Base-by-base conservation (phyloP, 2,329 filamentous ascomycete genomes). In the Sordariomycetes sp. region DNA sequence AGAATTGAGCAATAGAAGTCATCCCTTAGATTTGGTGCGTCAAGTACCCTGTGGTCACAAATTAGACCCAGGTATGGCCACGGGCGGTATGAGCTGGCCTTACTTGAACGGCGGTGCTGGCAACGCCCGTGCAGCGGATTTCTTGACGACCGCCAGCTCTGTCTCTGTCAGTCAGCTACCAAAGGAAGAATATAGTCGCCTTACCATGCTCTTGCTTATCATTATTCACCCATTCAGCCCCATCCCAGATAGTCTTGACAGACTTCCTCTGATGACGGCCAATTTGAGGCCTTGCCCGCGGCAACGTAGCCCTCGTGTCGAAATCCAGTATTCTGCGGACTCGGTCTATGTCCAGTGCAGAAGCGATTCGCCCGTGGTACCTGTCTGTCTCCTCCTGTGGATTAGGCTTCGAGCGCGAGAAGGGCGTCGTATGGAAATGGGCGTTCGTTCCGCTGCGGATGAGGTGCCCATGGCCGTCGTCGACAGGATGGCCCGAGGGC, bases 1-100 rank as follows among this genome's bases (percentile, higher is more conserved):
- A 98, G 68, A 3, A 88, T 70, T 0, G 88, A 92, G 59, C 87
- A 95, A 54, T 98, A 98, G 54, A 88, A 98, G 56, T 98, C 90
- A 48, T 96, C 87, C 37, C 86, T 78, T n/a, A 96, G 66, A 33
- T 78, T 75, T 3, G 88, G 87, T 8, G 90, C 90, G 59, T 95
- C 86, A 5, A 98, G 69, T 6, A 95, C 83, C 60, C 78, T 82
- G 41, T n/a, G n/a, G n/a, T n/a, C 4, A n/a, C n/a, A 23, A 21
- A 16, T 28, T 28, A 28, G 25, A n/a, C n/a, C n/a, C n/a, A n/a
- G n/a, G n/a, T n/a, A n/a, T n/a, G n/a, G n/a, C n/a, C n/a, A n/a
- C n/a, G n/a, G n/a, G n/a, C n/a, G n/a, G n/a, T n/a, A n/a, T n/a
- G n/a, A n/a, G n/a, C n/a, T n/a, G n/a, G 30, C 61, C 72, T 54